Evolutionary conservation across 352 stramenopile species (phyloP), one percentile per base, ranked within the genome.

Genomic region (Globisporangium paddicum): DNA sequence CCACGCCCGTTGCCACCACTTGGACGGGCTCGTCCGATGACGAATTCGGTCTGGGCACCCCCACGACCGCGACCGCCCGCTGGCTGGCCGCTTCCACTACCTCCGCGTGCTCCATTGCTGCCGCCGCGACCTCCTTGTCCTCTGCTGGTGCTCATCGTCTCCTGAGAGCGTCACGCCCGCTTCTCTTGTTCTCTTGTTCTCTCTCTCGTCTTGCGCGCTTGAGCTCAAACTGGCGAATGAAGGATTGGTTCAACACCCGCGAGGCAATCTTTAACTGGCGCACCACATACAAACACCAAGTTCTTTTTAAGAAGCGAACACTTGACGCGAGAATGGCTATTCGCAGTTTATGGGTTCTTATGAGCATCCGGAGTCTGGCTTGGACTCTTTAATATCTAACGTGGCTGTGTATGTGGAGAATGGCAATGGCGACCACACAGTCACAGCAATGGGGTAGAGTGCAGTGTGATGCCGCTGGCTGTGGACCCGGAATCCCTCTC

Each of bases 41-140:
- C 19, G 45, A 14, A 18, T 42, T 40, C 18, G 9, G 40, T 7
- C 37, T 42, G 40, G 9, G 30, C 18, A 7, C 53, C n/a, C 25
- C 62, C 60, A 26, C 45, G 52, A 10, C 55, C 63, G 26, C 37
- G 25, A 44, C 38, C 21, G 23, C 45, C 66, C 44, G 26, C 57
- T 41, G 28, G 9, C 60, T 28, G 62, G 41, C 63, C 44, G 25
- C 52, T 45, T 45, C 57, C 66, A 71, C 47, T 53, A 55, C 51
- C 63, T 54, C 65, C 58, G 30, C 26, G 38, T 49, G 19, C 28
- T 11, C 13, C 44, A 32, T 18, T 30, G 21, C 13, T 23, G 21
- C 49, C 50, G 4, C 59, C 42, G 47, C 64, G 38, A 26, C 42
- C 47, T 6, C 53, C 42, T n/a, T 54, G 40, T 49, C 46, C 47